These are phyloP conservation scores for Apium graveolens DNA, from an alignment of 129 eudicot genomes.

Conservation along the genomic window DNA sequence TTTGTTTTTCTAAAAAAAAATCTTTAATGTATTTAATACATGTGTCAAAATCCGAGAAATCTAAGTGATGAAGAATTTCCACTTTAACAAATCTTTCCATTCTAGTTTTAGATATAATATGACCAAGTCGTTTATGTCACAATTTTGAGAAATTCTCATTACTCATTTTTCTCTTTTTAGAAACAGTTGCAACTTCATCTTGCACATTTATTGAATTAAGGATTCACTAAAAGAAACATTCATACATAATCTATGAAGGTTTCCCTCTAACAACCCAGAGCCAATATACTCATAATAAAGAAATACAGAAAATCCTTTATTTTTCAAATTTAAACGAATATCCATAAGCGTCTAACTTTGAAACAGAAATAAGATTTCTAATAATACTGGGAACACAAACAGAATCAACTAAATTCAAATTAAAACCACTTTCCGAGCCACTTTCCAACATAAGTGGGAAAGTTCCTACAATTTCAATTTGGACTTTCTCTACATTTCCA, in stretches of 20 bases:
- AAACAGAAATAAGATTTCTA: too few relatives aligned
- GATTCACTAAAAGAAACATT: neutral
- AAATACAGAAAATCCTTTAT: too few relatives aligned
- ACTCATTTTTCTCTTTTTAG: neutral
- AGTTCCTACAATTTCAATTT: neutral
- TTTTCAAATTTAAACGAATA: too few relatives aligned
- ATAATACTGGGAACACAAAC: too few relatives aligned
- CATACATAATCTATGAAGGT: neutral
- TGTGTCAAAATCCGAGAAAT: neutral
- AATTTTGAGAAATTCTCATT: neutral
- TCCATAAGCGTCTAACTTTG: too few relatives aligned
- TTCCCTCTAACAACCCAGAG: constrained; percentile 2
- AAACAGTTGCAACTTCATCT: neutral
- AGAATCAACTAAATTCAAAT: too few relatives aligned
- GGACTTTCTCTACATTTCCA: neutral
- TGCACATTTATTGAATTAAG: neutral
- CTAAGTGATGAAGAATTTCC: neutral
- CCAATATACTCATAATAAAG: neutral
- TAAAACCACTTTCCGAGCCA: too few relatives aligned
- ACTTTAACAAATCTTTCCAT: neutral
- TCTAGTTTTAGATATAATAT: neutral
- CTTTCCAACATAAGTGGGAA: neutral
- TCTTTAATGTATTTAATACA: neutral
- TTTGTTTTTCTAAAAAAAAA: neutral
- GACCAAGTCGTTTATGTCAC: neutral